Percentiles rank a stretch among this genome's conserved stretches.
Conservation (phyloP, 176 grass and related monocot species). For the Juncus effusus region DNA sequence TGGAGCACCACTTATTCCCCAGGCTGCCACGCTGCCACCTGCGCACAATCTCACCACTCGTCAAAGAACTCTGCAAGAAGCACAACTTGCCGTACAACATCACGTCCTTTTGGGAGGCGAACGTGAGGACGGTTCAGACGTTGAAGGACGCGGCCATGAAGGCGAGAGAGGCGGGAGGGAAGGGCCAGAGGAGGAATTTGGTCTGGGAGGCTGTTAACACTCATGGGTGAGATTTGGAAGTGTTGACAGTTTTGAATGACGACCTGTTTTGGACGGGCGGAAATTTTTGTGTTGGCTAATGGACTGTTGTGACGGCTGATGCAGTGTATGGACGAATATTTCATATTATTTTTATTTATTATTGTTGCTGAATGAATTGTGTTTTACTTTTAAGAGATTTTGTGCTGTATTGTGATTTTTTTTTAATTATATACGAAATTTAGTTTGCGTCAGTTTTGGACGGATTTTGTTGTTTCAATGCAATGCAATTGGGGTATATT, state of each 20-base stretch:
- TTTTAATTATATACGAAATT: too few species aligned
- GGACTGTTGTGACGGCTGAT: not conserved
- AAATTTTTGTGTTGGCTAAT: constrained; percentile 22
- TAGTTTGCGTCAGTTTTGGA: too few species aligned
- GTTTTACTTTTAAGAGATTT: constrained; percentile 19
- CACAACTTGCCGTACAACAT: constrained; percentile 55
- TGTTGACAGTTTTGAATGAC: constrained; percentile 1
- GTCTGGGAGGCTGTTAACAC: constrained; percentile 93
- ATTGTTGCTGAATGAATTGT: constrained; percentile 3
- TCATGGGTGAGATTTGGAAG: constrained; percentile 45
- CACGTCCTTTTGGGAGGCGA: constrained; percentile 65
- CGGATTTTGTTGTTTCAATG: too few species aligned
- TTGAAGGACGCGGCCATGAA: constrained; percentile 75
- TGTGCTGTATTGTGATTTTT: constrained; percentile 1
- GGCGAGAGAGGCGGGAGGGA: constrained; percentile 38
- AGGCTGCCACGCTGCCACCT: constrained; percentile 73
- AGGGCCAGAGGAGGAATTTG: constrained; percentile 44
- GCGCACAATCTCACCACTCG: constrained; percentile 49
- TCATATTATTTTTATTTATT: not conserved
- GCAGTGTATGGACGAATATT: not conserved
- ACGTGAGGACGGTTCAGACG: constrained; percentile 51
- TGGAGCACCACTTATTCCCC: constrained; percentile 94
- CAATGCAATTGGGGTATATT: too few species aligned
- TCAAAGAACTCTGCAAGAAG: constrained; percentile 91
- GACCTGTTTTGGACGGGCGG: not conserved